phyloP scores from a whole-genome alignment of 306 rosid genomes.

The Trifolium subterraneum region DNA sequence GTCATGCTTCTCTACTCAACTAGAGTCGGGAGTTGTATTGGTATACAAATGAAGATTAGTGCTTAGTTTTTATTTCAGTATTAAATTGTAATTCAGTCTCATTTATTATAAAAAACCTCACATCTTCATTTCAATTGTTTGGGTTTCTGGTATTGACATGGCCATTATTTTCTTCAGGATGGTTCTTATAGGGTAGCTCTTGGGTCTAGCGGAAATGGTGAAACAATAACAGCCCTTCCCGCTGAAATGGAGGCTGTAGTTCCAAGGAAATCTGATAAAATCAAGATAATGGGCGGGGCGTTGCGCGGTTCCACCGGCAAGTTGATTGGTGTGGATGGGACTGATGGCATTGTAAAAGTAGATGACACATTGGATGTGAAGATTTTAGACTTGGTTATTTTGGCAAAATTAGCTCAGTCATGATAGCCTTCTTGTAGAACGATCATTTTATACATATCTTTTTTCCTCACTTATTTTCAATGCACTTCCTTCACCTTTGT shows the following conservation, averaged over 20 bases:
- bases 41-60: not conserved
- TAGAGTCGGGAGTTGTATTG: not conserved
- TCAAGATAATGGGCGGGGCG: constrained; percentile 88
- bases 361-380: constrained; percentile 93
- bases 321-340: constrained; percentile 97
- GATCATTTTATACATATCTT: constrained; percentile 6
- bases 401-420: constrained; percentile 80
- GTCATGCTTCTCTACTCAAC: not conserved
- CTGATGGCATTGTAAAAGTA: constrained; percentile 95
- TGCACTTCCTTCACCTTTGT: too few relatives aligned
- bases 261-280: constrained; percentile 81
- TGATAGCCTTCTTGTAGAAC: constrained; percentile 40
- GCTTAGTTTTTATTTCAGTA: not conserved
- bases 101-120: not conserved
- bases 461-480: too few relatives aligned
- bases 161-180: constrained; percentile 62
- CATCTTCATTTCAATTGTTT: not conserved
- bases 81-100: not conserved
- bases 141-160: not conserved
- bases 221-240: constrained; percentile 64
- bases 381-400: constrained; percentile 81
- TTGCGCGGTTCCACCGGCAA: constrained; percentile 92
- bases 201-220: constrained; percentile 80
- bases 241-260: constrained; percentile 80
- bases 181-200: constrained; percentile 79